A percentile compares a stretch with the other conserved stretches of the same genome.
phyloP scores from a whole-genome alignment of 352 stramenopile species.

The Globisporangium viniferum region DNA sequence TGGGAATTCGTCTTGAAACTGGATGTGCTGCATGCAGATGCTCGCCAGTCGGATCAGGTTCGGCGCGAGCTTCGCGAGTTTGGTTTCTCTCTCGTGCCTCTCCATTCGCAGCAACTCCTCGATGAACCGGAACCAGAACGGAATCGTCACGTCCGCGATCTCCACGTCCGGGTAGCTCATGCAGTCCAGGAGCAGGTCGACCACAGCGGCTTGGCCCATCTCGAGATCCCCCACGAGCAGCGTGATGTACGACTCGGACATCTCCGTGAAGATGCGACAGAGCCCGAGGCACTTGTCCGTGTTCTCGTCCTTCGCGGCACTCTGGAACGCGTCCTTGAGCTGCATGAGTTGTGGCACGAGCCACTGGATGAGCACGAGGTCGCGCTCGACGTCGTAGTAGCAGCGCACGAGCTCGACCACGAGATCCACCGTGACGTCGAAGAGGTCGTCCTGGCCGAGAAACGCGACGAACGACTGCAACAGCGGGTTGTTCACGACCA shows the following conservation, averaged over 20 bases:
- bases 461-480: constrained; percentile 67
- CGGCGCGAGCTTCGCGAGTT: constrained; percentile 42
- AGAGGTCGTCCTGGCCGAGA: constrained; percentile 69
- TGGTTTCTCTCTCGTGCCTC: constrained; percentile 5
- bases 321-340: constrained; percentile 47
- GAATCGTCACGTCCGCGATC: constrained; percentile 79
- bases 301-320: constrained; percentile 56
- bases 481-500: constrained; percentile 62
- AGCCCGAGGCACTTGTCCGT: constrained; percentile 74
- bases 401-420: constrained; percentile 73
- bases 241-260: constrained; percentile 83
- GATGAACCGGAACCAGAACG: constrained; percentile 79
- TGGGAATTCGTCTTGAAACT: constrained; percentile 70
- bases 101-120: constrained; percentile 37
- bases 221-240: constrained; percentile 64
- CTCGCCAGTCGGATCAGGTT: constrained; percentile 55
- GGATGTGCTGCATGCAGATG: constrained; percentile 82
- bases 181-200: constrained; percentile 86
- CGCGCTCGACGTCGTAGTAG: constrained; percentile 46
- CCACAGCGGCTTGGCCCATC: constrained; percentile 57
- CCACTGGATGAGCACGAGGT: constrained; percentile 68
- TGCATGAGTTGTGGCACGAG: constrained; percentile 74
- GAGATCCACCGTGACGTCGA: constrained; percentile 81
- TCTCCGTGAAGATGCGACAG: constrained; percentile 89
- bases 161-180: constrained; percentile 81